Evolutionary conservation across 1,139 yeast genomes (phyloP).

Genomic region (Oligophagozyma castellii): DNA sequence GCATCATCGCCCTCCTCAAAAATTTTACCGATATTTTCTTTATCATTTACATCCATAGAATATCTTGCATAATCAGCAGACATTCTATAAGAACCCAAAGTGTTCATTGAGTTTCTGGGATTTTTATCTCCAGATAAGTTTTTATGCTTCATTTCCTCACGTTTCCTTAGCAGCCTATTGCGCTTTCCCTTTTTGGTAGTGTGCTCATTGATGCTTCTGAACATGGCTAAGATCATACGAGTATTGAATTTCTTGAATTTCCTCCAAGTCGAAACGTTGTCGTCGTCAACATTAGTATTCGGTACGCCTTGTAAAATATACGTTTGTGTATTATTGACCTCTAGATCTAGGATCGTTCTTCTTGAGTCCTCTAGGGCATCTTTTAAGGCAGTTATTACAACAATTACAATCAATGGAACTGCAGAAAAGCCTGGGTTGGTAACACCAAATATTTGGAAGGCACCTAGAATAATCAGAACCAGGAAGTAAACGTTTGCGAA

Average conservation of each 20-base stretch:
- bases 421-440: slow-evolving; percentile 80
- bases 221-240: slow-evolving; percentile 20
- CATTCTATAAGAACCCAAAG: slow-evolving; percentile 17
- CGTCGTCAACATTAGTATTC: slow-evolving; percentile 58
- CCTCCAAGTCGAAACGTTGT: slow-evolving; percentile 47
- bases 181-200: slow-evolving; percentile 29
- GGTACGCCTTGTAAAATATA: slow-evolving; percentile 58
- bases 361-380: slow-evolving; percentile 93
- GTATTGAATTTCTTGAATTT: slow-evolving; percentile 41
- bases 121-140: slow-evolving; percentile 9
- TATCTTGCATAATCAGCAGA: slow-evolving; percentile 13
- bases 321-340: slow-evolving; percentile 76
- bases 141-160: slow-evolving; percentile 5
- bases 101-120: slow-evolving; percentile 13
- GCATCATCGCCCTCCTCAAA: slow-evolving; percentile 9
- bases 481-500: slow-evolving; percentile 85
- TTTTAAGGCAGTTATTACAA: slow-evolving; percentile 75
- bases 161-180: slow-evolving; percentile 13
- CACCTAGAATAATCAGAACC: slow-evolving; percentile 68
- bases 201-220: slow-evolving; percentile 23
- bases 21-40: slow-evolving; percentile 2
- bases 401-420: slow-evolving; percentile 89
- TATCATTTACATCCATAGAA: slow-evolving; percentile 1
- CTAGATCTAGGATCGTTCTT: slow-evolving; percentile 66
- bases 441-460: slow-evolving; percentile 84